phyloP scores from a whole-genome alignment of 768 basidiomycete genomes.

The Nidularia sp. region DNA sequence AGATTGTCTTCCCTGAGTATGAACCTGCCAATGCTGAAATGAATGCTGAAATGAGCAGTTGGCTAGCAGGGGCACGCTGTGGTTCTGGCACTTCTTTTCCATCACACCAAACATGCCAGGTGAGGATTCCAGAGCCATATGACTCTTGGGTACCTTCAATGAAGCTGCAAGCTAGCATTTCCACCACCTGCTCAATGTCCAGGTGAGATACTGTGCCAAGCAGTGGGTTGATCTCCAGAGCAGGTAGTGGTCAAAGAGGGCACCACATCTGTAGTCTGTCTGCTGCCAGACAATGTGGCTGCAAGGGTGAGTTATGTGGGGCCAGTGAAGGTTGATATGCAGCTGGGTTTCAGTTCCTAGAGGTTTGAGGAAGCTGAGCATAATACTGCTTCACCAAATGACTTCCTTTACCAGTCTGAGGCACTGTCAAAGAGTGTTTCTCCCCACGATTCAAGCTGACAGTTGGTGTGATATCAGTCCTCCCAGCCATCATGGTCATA shows the following conservation, averaged over 20 bases:
- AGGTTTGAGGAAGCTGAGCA: too few species aligned
- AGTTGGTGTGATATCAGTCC: neutral
- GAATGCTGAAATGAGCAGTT: slow-evolving; percentile 20
- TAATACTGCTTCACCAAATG: too few species aligned
- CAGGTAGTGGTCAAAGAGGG: neutral
- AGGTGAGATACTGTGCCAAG: neutral
- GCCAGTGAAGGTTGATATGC: too few species aligned
- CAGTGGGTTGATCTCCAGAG: neutral
- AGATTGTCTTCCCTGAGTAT: slow-evolving; percentile 23
- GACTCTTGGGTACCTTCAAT: neutral
- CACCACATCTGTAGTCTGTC: neutral
- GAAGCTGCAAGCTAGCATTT: neutral
- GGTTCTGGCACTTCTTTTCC: slow-evolving; percentile 20
- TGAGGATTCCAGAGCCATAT: slow-evolving; percentile 18
- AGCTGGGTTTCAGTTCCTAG: too few species aligned
- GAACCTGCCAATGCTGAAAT: slow-evolving; percentile 23
- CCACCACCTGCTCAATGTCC: neutral
- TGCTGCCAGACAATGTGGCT: neutral
- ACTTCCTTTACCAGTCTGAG: neutral
- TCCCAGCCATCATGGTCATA: neutral
- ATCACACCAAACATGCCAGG: slow-evolving; percentile 38
- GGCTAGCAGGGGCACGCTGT: slow-evolving; percentile 18
- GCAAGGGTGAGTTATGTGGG: too few species aligned
- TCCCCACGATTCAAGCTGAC: neutral
- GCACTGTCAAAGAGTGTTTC: neutral